Percentiles rank a stretch among this genome's conserved stretches.
Conservation (phyloP, 1,139 yeast species). For the Scheffersomyces stambukii region DNA sequence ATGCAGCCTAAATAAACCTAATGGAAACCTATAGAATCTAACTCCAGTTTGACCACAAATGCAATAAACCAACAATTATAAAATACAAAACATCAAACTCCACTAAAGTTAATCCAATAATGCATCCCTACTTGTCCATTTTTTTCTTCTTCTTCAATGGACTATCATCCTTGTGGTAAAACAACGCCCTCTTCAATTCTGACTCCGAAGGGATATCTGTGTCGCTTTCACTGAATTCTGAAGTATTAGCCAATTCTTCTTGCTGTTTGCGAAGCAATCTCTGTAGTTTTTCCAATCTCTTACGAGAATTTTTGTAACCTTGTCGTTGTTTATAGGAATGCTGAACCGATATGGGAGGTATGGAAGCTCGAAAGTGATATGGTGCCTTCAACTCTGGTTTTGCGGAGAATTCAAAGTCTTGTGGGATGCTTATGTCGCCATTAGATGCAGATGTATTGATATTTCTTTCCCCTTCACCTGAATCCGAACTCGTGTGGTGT, state of each 20-base stretch:
- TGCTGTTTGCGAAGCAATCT: conserved; percentile 6
- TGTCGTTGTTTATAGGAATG: conserved; percentile 17
- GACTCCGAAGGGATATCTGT: too few relatives aligned
- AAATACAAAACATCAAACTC: neutral
- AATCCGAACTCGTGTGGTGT: conserved; percentile 3
- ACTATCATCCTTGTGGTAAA: conserved; percentile 4
- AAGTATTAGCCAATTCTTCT: conserved; percentile 5
- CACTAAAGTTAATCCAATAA: neutral
- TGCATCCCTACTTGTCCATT: neutral
- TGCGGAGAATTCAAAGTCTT: conserved; percentile 38
- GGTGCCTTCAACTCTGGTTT: conserved; percentile 26
- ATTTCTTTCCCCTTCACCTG: conserved; percentile 5
- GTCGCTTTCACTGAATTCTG: conserved; percentile 11
- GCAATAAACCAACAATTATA: neutral
- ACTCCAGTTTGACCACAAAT: too few relatives aligned
- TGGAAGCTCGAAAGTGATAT: conserved; percentile 40
- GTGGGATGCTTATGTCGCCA: conserved; percentile 4
- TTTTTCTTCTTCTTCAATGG: conserved; percentile 10
- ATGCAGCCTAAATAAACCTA: too few relatives aligned
- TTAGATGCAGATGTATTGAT: too few relatives aligned
- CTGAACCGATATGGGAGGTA: conserved; percentile 43
- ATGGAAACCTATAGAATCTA: conserved; percentile 2
- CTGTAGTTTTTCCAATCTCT: too few relatives aligned
- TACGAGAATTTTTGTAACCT: conserved; percentile 2
- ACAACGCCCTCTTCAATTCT: conserved; percentile 3